Evolutionary conservation across 176 grass and related monocot species (phyloP).

Genomic region (Carex pumila): DNA sequence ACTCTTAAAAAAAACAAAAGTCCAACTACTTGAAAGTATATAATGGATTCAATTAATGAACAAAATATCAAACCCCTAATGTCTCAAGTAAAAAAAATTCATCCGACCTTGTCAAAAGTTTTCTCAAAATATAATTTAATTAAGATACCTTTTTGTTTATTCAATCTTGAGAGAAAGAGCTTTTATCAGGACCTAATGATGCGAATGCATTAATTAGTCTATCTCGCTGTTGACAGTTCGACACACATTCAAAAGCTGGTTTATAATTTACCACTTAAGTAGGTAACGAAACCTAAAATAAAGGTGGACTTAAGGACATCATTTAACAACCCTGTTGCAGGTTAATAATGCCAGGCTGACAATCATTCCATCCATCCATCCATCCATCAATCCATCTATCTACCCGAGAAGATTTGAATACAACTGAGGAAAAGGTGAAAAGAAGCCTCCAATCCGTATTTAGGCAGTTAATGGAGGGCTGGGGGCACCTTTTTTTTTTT

Average conservation of each 20-base stretch:
- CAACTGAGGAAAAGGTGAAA: neutral
- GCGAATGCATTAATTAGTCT: neutral
- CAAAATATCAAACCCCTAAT: too few species aligned
- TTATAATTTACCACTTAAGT: neutral
- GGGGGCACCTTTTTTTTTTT: neutral
- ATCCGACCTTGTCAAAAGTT: too few species aligned
- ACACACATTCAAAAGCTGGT: neutral
- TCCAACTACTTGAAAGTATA: too few species aligned
- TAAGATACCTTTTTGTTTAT: too few species aligned
- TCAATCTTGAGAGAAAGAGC: too few species aligned
- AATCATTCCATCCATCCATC: neutral
- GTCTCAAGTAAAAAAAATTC: too few species aligned
- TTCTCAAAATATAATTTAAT: too few species aligned
- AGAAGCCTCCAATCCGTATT: conserved; percentile 1
- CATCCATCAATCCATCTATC: neutral
- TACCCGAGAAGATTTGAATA: neutral
- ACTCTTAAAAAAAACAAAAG: too few species aligned
- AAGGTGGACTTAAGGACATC: neutral
- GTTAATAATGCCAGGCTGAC: conserved; percentile 8
- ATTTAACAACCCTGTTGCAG: neutral
- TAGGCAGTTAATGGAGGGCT: neutral
- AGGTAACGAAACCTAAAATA: neutral
- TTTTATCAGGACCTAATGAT: conserved; percentile 9
- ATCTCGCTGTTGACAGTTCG: neutral
- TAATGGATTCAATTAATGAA: too few species aligned